Evolutionary conservation across 192 early-diverging fungal species (phyloP), one percentile per base, ranked within the genome.

Genomic region (Neocallimastix lanati): DNA sequence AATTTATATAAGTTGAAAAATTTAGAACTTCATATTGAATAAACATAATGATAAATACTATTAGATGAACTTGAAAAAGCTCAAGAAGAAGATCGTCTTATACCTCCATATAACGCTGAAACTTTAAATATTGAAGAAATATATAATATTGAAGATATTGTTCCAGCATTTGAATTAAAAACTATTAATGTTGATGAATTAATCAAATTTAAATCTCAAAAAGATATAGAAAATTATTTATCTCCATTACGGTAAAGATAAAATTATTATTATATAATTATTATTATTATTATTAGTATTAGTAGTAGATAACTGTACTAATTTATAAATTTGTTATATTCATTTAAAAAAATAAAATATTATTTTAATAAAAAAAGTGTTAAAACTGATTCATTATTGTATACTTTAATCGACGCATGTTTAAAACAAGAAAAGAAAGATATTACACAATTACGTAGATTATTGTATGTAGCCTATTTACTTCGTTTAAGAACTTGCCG

Each of bases 101-200:
- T 98, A 76, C 96, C 96, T 25, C 86, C 87, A 50, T 93, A 90
- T 86, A 87, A 98, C 79, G 77, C 88, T 5, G 79, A 86, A 35
- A 91, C 96, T 7, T 87, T 84, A 18, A 86, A 87, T 16, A 88
- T 91, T 16, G 87, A 88, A 30, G 90, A 93, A 12, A 92, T 96
- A 28, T 98, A 95, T 86, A 89, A 96, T 33, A 78, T 93, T 80
- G 90, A 93, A 11, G 86, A 90, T 79, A 88, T 98, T 76, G 83
- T 94, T 76, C 87, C 92, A 27, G 84, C 85, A 25, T 83, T 85
- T 76, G 91, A 92, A 79, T 84, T 93, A 28, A 85, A 86, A 29
- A 83, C 91, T 28, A 92, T 96, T 80, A 84, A 88, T 78, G 84
- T 92, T 50, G 40, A 50, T 50, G 40, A 50, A 50, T 50, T 50